Conservation (phyloP, 352 stramenopile species). For the Bremia lactucae region DNA sequence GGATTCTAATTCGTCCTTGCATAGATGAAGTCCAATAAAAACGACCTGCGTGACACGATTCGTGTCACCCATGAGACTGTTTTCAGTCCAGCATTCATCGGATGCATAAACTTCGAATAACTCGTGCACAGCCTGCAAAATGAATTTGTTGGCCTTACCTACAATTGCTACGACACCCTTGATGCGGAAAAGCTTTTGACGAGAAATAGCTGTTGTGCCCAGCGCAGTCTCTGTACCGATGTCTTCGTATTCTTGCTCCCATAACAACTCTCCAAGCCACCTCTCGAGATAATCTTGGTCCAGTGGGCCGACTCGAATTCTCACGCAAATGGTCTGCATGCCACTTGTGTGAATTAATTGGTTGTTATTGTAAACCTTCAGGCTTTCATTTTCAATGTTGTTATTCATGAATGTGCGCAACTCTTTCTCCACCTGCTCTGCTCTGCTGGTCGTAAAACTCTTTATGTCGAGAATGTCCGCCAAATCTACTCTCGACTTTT, state of each 20-base stretch:
- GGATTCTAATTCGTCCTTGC: slow-evolving; percentile 23
- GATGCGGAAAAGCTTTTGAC: slow-evolving; percentile 55
- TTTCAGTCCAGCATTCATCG: slow-evolving; percentile 37
- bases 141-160: slow-evolving; percentile 48
- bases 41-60: slow-evolving; percentile 37
- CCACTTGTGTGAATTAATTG: slow-evolving; percentile 36
- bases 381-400: slow-evolving; percentile 10
- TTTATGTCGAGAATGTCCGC: slow-evolving; percentile 70
- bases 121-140: slow-evolving; percentile 76
- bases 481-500: slow-evolving; percentile 44
- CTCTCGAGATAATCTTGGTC: slow-evolving; percentile 51
- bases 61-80: slow-evolving; percentile 4
- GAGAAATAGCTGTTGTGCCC: slow-evolving; percentile 4
- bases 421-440: slow-evolving; percentile 45
- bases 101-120: slow-evolving; percentile 68
- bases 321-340: slow-evolving; percentile 65
- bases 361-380: slow-evolving; percentile 8
- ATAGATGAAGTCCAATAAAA: slow-evolving; percentile 59
- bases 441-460: slow-evolving; percentile 61
- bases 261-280: slow-evolving; percentile 60
- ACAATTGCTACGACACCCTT: slow-evolving; percentile 59
- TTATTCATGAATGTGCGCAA: slow-evolving; percentile 12
- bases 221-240: slow-evolving; percentile 2
- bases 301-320: slow-evolving; percentile 27
- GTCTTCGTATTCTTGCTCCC: slow-evolving; percentile 39